Evolutionary conservation across 1,284 basidiomycete genomes (phyloP).

Genomic region (Neolentinus lepideus): DNA sequence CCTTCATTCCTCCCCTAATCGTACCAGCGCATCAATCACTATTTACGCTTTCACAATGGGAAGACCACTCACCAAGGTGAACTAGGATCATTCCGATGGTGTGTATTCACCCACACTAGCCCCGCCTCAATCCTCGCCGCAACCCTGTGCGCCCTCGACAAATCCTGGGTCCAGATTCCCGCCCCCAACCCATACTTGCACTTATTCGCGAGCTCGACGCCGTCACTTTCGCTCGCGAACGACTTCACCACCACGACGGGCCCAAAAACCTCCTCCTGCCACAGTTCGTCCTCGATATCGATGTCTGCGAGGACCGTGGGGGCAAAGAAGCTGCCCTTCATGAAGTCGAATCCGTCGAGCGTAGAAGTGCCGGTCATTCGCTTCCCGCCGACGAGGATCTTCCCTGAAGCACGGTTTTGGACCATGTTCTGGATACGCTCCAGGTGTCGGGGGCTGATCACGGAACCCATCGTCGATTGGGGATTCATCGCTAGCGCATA

Average conservation of each 20-base stretch:
- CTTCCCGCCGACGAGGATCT: conserved; percentile 57
- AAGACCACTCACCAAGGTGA: conserved; percentile 62
- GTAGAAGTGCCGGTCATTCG: conserved; percentile 51
- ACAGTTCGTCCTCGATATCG: conserved; percentile 52
- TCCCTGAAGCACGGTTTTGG: conserved; percentile 33
- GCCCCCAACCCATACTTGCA: conserved; percentile 77
- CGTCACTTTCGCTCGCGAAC: conserved; percentile 62
- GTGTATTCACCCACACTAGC: conserved; percentile 80
- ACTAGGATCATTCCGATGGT: conserved; percentile 82
- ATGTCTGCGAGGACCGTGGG: conserved; percentile 68
- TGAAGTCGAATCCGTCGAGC: conserved; percentile 65
- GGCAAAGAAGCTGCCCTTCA: conserved; percentile 64
- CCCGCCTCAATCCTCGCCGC: conserved; percentile 64
- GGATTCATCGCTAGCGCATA: conserved; percentile 52
- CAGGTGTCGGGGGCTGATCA: conserved; percentile 63
- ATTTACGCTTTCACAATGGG: no score
- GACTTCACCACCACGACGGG: conserved; percentile 67
- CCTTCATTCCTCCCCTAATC: conserved; percentile 77
- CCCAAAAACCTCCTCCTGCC: conserved; percentile 79
- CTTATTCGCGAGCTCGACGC: conserved; percentile 61
- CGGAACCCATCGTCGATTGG: conserved; percentile 65
- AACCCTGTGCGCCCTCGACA: conserved; percentile 68
- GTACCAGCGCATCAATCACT: background rate
- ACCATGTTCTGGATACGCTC: conserved; percentile 57
- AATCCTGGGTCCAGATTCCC: conserved; percentile 70